phyloP scores from a whole-genome alignment of 1,139 yeast species.

The Candida sp. region DNA sequence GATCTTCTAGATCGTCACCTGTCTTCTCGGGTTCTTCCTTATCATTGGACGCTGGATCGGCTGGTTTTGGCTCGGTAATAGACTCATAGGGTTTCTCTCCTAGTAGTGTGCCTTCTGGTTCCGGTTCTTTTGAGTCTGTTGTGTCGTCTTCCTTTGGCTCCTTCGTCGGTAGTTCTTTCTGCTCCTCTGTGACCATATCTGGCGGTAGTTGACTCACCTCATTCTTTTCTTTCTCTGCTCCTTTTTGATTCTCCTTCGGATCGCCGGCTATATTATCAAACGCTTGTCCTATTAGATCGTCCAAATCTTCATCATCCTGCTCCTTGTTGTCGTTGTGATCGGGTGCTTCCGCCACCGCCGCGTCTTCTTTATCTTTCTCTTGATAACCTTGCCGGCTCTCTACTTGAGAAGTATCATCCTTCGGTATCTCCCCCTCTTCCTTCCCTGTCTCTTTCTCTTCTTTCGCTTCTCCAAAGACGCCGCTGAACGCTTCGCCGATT shows the following conservation, averaged over 20 bases:
- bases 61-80: too few species aligned
- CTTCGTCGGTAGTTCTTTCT: too few species aligned
- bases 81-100: too few species aligned
- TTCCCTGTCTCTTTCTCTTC: background rate
- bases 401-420: background rate
- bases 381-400: background rate
- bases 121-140: too few species aligned
- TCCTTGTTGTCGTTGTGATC: background rate
- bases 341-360: background rate
- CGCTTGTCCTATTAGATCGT: constrained; percentile 28
- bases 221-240: too few species aligned
- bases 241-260: too few species aligned
- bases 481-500: too few species aligned
- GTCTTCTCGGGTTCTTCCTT: background rate
- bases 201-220: too few species aligned
- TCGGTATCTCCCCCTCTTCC: background rate
- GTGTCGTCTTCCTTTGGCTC: too few species aligned
- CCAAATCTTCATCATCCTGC: constrained; percentile 15
- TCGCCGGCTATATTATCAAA: constrained; percentile 15
- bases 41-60: too few species aligned
- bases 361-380: background rate
- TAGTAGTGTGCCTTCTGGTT: too few species aligned
- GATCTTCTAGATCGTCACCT: constrained; percentile 8
- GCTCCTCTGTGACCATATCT: too few species aligned
- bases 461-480: constrained; percentile 2